phyloP scores from a whole-genome alignment of 441 rosid species.

The Adansonia gregorii region DNA sequence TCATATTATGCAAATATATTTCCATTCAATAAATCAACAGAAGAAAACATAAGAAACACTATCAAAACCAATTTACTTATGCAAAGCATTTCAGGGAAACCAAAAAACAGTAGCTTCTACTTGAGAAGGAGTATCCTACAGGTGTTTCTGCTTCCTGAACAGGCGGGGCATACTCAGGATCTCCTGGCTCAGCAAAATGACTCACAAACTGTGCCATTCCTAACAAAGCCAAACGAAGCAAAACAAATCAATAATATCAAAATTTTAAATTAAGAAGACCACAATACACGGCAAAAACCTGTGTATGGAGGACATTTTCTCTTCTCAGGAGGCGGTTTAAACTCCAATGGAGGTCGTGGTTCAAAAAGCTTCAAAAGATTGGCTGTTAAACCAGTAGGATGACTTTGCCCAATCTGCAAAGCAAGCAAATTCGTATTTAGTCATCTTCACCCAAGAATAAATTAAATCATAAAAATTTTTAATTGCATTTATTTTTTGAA shows the following conservation, averaged over 20 bases:
- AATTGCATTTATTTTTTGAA: not conserved
- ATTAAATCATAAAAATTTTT: not conserved
- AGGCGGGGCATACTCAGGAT: slow-evolving; percentile 89
- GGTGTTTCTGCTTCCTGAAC: slow-evolving; percentile 78
- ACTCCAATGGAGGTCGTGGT: slow-evolving; percentile 88
- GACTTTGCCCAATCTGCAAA: slow-evolving; percentile 93
- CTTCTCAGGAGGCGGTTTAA: slow-evolving; percentile 86
- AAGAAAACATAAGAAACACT: not conserved
- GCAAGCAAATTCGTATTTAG: not conserved
- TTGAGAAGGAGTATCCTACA: slow-evolving; percentile 44
- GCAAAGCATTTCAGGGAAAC: not conserved
- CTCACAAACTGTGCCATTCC: slow-evolving; percentile 93
- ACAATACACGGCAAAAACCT: slow-evolving; percentile 42
- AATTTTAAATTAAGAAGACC: not conserved
- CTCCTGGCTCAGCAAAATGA: slow-evolving; percentile 84
- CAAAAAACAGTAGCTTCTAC: not conserved
- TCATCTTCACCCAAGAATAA: not conserved
- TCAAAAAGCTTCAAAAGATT: slow-evolving; percentile 92
- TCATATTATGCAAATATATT: not conserved
- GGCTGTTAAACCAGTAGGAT: slow-evolving; percentile 89
- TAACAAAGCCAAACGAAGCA: slow-evolving; percentile 25
- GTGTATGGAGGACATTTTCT: slow-evolving; percentile 80
- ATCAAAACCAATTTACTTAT: not conserved
- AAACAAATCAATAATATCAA: slow-evolving; percentile 4
- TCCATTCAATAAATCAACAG: not conserved